A percentile compares a stretch with the other conserved stretches of the same genome.
phyloP scores from a whole-genome alignment of 1,284 basidiomycete genomes.

The Fomitiporia mediterranea region DNA sequence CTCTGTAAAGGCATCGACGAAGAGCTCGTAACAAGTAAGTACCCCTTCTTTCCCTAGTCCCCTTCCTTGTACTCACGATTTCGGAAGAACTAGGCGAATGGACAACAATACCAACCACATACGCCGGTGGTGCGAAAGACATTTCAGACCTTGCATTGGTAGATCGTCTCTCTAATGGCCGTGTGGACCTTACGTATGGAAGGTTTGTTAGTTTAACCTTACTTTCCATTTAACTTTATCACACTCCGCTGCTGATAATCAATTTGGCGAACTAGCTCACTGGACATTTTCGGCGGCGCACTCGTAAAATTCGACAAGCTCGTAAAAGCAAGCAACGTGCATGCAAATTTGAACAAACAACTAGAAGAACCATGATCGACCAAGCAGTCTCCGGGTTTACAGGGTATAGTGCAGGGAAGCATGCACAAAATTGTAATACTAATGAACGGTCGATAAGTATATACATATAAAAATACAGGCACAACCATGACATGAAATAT shows the following conservation, averaged over 20 bases:
- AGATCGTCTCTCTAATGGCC: conserved; percentile 74
- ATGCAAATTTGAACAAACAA: not conserved
- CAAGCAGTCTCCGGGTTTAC: not conserved
- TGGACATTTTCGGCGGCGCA: conserved; percentile 82
- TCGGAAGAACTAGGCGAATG: conserved; percentile 82
- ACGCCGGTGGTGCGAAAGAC: conserved; percentile 94
- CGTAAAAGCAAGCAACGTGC: conserved; percentile 31
- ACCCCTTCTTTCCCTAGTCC: not conserved
- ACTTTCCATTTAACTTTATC: not conserved
- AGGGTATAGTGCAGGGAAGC: not conserved
- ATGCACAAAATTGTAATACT: not conserved
- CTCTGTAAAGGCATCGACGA: conserved; percentile 96
- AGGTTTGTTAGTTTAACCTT: conserved; percentile 47
- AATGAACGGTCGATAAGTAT: not conserved
- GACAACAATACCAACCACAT: conserved; percentile 90
- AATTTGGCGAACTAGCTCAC: conserved; percentile 44
- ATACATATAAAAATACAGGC: not conserved
- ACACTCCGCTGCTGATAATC: not conserved
- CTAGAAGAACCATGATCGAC: not conserved
- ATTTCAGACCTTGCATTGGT: conserved; percentile 84
- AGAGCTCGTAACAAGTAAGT: conserved; percentile 77
- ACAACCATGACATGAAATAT: not conserved
- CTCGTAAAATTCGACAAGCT: conserved; percentile 72
- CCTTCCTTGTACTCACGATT: conserved; percentile 12
- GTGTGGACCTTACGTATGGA: conserved; percentile 94